Evolutionary conservation across 2,329 filamentous ascomycete genomes (phyloP).

Genomic region (Claviceps africana): DNA sequence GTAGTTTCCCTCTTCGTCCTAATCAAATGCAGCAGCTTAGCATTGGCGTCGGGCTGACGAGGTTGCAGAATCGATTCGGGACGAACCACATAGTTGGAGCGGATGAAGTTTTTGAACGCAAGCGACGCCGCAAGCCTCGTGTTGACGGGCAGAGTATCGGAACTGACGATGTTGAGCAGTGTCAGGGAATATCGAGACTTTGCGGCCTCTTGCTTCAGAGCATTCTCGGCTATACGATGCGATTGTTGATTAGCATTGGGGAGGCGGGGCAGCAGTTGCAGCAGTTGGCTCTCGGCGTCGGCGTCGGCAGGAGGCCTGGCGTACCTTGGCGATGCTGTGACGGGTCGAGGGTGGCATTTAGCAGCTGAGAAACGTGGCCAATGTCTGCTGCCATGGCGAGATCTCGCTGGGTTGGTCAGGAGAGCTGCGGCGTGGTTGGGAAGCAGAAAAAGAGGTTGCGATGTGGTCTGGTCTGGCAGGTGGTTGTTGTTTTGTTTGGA

Average conservation of each 20-base stretch:
- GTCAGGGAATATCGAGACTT: slow-evolving; percentile 79
- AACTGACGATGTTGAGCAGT: slow-evolving; percentile 81
- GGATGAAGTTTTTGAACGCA: slow-evolving; percentile 98
- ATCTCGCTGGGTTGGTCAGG: slow-evolving; percentile 6
- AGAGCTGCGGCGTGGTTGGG: slow-evolving; percentile 9
- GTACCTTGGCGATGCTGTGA: slow-evolving; percentile 78
- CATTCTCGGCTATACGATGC: slow-evolving; percentile 54
- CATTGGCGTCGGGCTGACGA: slow-evolving; percentile 2
- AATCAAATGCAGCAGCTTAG: slow-evolving; percentile 10
- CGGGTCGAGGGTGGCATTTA: slow-evolving; percentile 83
- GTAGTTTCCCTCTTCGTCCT: slow-evolving; percentile 89
- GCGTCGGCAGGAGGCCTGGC: slow-evolving; percentile 14
- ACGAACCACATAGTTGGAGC: slow-evolving; percentile 74
- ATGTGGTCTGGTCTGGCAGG: not conserved
- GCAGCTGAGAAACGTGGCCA: slow-evolving; percentile 59
- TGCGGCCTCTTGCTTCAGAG: slow-evolving; percentile 63
- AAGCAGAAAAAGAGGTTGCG: not conserved
- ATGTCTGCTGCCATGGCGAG: slow-evolving; percentile 43
- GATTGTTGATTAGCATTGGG: slow-evolving; percentile 24
- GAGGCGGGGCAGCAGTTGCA: slow-evolving; percentile 12
- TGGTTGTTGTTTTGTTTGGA: slow-evolving; percentile 7
- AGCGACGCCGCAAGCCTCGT: slow-evolving; percentile 78
- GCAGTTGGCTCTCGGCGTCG: not conserved
- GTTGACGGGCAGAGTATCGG: slow-evolving; percentile 55
- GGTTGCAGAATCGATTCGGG: not conserved